Conservation (phyloP, 176 grass and related monocot genomes). For the Tillandsia fasciculata region DNA sequence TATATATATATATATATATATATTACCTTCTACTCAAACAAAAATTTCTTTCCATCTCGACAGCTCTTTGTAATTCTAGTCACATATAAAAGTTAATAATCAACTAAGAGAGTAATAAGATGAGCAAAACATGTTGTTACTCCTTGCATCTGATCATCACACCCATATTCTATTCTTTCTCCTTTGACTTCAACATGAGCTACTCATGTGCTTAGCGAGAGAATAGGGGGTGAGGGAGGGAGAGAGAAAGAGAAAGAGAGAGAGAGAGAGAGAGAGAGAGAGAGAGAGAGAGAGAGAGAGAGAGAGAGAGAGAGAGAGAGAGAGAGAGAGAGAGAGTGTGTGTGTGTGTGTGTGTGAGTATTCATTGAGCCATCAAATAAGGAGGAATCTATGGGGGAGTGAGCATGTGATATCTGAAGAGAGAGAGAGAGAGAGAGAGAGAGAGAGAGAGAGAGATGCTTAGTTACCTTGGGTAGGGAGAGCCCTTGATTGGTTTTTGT, state of each 20-base stretch:
- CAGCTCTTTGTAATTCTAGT: too few relatives aligned
- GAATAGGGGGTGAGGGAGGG: not conserved
- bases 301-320: not conserved
- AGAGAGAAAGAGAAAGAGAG: not conserved
- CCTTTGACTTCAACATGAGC: not conserved
- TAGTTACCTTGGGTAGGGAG: constrained; percentile 64
- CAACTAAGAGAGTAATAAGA: not conserved
- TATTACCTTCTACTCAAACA: too few relatives aligned
- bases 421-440: not conserved
- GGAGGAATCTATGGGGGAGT: too few relatives aligned
- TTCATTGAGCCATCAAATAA: too few relatives aligned
- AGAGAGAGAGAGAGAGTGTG: not conserved
- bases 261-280: not conserved
- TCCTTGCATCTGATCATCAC: too few relatives aligned
- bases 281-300: not conserved
- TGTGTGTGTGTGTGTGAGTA: too few relatives aligned
- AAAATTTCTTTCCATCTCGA: too few relatives aligned
- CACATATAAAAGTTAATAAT: not conserved
- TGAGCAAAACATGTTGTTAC: too few relatives aligned
- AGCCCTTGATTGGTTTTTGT: constrained; percentile 95
- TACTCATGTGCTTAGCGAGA: not conserved
- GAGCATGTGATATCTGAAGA: not conserved
- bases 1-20: too few relatives aligned
- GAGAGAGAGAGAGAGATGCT: not conserved
- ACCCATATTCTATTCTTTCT: not conserved